These are phyloP conservation scores for Fusarium liriodendri DNA, from an alignment of 2,329 filamentous ascomycete genomes.

Conservation along the genomic window DNA sequence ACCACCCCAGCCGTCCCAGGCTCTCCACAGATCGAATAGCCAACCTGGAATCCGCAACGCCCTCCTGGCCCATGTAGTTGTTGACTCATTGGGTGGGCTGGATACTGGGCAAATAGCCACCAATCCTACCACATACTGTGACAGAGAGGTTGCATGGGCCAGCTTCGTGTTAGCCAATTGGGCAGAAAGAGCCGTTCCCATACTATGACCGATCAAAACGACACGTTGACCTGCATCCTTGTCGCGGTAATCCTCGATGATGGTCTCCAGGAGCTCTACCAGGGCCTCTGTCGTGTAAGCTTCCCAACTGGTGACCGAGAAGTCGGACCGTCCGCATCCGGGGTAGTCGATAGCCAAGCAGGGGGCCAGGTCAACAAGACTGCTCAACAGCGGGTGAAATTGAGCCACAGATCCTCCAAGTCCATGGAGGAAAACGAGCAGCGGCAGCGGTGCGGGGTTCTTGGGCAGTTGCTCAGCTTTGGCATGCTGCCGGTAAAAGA, in stretches of 20 bases:
- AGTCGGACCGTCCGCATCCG: conserved; percentile 86
- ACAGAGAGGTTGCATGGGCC: conserved; percentile 63
- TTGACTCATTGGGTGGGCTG: conserved; percentile 66
- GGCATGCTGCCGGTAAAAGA: conserved; percentile 85
- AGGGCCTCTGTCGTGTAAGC: conserved; percentile 85
- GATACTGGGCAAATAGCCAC: conserved; percentile 85
- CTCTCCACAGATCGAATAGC: conserved; percentile 81
- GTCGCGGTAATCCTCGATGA: conserved; percentile 80
- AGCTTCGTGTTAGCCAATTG: conserved; percentile 66
- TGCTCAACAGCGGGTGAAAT: conserved; percentile 83
- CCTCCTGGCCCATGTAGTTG: conserved; percentile 58
- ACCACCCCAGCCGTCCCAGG: conserved; percentile 84
- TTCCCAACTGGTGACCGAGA: conserved; percentile 75
- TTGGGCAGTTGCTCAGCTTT: conserved; percentile 85
- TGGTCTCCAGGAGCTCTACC: conserved; percentile 76
- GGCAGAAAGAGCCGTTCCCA: conserved; percentile 85
- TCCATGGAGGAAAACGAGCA: conserved; percentile 93
- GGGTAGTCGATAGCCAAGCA: conserved; percentile 89
- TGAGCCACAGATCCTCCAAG: conserved; percentile 93
- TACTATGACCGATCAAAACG: conserved; percentile 87
- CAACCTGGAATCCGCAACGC: conserved; percentile 76
- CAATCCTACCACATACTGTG: conserved; percentile 76
- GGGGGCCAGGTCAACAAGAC: conserved; percentile 83
- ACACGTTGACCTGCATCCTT: conserved; percentile 74
- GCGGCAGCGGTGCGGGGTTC: conserved; percentile 78